phyloP scores from a whole-genome alignment of 148 eudicot species.

The Rhododendron molle region DNA sequence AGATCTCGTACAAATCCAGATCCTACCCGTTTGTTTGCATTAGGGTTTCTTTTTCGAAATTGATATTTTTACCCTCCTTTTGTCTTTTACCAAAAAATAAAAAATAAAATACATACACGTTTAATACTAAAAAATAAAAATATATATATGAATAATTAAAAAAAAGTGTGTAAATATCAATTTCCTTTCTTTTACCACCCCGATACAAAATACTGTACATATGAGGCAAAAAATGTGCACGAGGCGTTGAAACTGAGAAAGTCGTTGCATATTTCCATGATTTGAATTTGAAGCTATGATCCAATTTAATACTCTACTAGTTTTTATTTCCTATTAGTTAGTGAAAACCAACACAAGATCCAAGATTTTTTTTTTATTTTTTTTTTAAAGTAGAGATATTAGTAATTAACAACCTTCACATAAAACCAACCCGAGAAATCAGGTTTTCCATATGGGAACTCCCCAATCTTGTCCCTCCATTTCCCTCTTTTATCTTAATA shows the following conservation, averaged over 20 bases:
- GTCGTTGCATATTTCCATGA: slow-evolving; percentile 5
- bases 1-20: not conserved
- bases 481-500: not conserved
- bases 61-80: too few species aligned
- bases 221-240: not conserved
- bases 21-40: not conserved
- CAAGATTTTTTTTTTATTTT: slow-evolving; percentile 2
- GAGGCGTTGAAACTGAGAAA: slow-evolving; percentile 22
- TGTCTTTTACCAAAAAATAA: too few species aligned
- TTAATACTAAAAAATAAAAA: too few species aligned
- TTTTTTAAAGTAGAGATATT: not conserved
- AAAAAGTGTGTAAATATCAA: too few species aligned
- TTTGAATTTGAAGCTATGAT: not conserved
- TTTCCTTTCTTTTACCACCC: not conserved
- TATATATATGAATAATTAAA: too few species aligned
- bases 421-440: slow-evolving; percentile 9
- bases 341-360: slow-evolving; percentile 17
- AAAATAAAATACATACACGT: too few species aligned
- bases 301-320: not conserved
- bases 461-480: slow-evolving; percentile 4
- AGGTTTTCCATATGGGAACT: slow-evolving; percentile 9
- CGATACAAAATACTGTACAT: not conserved
- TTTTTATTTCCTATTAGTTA: not conserved
- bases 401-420: not conserved
- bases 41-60: not conserved